These are phyloP conservation scores for Tetradesmus lagerheimii DNA, from an alignment of 139 green algal species.

Conservation along the genomic window DNA sequence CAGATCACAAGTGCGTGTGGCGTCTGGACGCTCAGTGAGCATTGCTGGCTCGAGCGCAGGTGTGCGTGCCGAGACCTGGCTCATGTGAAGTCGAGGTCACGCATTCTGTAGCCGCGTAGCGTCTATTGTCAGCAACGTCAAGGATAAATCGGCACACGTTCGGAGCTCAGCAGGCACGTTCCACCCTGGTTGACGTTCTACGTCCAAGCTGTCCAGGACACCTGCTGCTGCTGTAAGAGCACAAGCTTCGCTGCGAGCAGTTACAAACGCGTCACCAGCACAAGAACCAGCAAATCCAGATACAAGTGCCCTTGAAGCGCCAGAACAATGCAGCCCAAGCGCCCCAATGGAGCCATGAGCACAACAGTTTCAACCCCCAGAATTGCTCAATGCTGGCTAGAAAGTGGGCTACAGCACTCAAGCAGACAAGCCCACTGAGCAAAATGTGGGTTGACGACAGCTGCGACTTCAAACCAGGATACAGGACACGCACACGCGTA, in stretches of 20 bases:
- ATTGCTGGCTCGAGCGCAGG: too few relatives aligned
- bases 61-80: not conserved
- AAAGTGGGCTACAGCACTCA: not conserved
- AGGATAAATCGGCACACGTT: not conserved
- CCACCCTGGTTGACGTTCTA: too few relatives aligned
- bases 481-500: not conserved
- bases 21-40: not conserved
- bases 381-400: not conserved
- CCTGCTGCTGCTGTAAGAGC: not conserved
- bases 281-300: too few relatives aligned
- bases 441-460: not conserved
- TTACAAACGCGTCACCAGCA: not conserved
- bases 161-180: too few relatives aligned
- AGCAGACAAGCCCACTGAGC: not conserved
- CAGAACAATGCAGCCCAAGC: too few relatives aligned
- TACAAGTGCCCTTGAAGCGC: too few relatives aligned
- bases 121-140: not conserved
- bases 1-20: not conserved
- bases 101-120: not conserved
- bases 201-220: not conserved
- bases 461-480: not conserved
- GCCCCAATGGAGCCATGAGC: not conserved
- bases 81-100: not conserved
- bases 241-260: not conserved
- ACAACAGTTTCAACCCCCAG: not conserved